Evolutionary conservation across 2,329 filamentous ascomycete species (phyloP).

Genomic region (Magnaporthales sp.): DNA sequence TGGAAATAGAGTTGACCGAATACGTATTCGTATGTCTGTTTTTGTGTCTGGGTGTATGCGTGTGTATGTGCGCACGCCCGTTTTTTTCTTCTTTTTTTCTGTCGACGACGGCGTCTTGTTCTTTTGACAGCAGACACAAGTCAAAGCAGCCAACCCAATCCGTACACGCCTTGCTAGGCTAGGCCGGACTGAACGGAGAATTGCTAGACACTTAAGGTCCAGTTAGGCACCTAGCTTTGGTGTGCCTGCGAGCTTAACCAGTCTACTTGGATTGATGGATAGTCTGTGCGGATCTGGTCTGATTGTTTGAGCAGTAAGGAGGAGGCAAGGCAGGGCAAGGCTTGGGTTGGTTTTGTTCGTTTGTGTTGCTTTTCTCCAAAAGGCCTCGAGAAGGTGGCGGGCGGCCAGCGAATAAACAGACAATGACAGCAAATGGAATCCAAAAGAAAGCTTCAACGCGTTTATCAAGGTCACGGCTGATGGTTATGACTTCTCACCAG

Average conservation of each 20-base stretch:
- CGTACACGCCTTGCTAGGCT: not conserved
- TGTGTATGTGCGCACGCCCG: not conserved
- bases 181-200: not conserved
- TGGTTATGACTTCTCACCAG: not conserved
- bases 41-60: not conserved
- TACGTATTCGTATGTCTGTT: not conserved
- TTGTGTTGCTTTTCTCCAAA: not conserved
- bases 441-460: not conserved
- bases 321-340: not conserved
- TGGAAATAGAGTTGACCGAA: not conserved
- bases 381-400: not conserved
- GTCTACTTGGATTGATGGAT: not conserved
- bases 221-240: not conserved
- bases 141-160: not conserved
- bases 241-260: not conserved
- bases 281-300: not conserved
- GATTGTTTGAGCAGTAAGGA: not conserved
- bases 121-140: not conserved
- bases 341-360: not conserved
- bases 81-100: not conserved
- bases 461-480: not conserved
- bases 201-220: not conserved
- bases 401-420: not conserved
- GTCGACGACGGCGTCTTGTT: not conserved
- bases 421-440: not conserved